phyloP scores from a whole-genome alignment of 257 asterid species.

The Plantago major region DNA sequence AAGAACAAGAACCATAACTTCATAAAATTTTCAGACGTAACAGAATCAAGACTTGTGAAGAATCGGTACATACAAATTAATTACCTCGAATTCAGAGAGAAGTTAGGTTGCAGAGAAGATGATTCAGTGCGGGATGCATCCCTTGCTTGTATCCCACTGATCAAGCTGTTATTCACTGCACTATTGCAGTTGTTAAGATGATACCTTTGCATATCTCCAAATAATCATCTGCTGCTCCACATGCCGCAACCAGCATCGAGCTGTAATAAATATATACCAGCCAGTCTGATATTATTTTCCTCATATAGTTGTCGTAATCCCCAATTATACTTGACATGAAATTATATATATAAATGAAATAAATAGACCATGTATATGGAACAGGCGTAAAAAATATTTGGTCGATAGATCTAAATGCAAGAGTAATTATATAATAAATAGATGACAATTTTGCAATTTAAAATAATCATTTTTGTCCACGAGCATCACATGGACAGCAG shows the following conservation, averaged over 20 bases:
- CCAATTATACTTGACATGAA: neutral
- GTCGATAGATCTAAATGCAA: constrained; percentile 7
- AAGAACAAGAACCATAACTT: neutral
- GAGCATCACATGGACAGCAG: constrained; percentile 7
- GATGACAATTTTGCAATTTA: neutral
- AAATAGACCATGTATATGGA: constrained; percentile 4
- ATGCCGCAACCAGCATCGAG: constrained; percentile 96
- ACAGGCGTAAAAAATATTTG: neutral
- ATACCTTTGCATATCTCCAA: constrained; percentile 98
- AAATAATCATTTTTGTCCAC: neutral
- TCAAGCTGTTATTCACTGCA: constrained; percentile 85
- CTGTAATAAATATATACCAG: constrained; percentile 37
- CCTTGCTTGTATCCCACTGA: constrained; percentile 70
- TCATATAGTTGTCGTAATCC: neutral
- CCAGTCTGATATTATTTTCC: constrained; percentile 27
- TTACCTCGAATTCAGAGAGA: constrained; percentile 73
- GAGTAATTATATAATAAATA: neutral
- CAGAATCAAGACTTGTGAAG: neutral
- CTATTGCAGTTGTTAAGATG: constrained; percentile 92
- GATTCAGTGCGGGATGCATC: constrained; percentile 75
- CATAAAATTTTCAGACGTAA: neutral
- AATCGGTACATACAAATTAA: neutral
- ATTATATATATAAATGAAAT: no score
- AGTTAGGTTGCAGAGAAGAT: constrained; percentile 58
- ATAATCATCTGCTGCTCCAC: constrained; percentile 61